Conservation (phyloP, 306 rosid genomes). For the Betula pendula region DNA sequence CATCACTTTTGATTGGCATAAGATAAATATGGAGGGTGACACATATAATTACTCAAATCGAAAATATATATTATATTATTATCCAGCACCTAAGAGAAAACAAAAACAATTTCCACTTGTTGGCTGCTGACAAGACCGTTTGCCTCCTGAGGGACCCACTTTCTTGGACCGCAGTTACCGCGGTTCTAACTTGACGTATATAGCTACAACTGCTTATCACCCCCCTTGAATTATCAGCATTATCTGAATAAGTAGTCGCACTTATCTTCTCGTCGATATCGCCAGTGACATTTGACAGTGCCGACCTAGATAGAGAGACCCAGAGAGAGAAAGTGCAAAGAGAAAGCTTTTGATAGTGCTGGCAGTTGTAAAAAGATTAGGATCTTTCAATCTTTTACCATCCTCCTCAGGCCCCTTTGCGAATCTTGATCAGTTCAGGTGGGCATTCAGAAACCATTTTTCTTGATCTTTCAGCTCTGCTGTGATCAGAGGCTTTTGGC, state of each 20-base stretch:
- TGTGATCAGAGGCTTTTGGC: neutral
- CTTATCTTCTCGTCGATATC: neutral
- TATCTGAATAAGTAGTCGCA: accelerated
- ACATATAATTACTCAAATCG: no score
- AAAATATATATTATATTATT: no score
- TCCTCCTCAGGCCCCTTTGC: neutral
- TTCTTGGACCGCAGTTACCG: no score
- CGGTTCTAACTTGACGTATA: neutral
- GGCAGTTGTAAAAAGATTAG: neutral
- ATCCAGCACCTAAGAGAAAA: no score
- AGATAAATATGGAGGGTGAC: no score
- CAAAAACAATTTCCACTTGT: no score
- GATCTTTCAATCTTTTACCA: neutral
- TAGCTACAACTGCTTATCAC: neutral
- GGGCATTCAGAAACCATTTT: neutral
- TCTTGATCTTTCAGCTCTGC: neutral
- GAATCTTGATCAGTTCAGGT: neutral
- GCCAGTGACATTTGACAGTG: neutral
- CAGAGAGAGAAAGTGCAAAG: no score
- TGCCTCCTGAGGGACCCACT: no score
- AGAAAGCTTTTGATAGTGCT: neutral
- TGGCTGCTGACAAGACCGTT: no score
- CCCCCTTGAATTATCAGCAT: neutral
- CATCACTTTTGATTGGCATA: no score
- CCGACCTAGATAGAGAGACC: neutral